phyloP scores from a whole-genome alignment of 441 rosid species.

The Macaranga tanarius region DNA sequence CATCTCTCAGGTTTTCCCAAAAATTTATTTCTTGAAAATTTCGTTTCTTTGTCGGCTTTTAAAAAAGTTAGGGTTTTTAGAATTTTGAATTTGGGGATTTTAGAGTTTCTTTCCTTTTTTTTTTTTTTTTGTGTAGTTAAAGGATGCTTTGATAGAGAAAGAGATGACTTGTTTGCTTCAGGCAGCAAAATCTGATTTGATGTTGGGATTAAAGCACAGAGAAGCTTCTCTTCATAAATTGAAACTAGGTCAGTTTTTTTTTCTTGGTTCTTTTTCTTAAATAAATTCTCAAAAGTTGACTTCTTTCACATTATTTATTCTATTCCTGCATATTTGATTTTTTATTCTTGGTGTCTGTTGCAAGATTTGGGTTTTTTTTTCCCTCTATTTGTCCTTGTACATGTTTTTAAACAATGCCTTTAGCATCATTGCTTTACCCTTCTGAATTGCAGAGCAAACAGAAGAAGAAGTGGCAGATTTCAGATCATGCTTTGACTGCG shows the following conservation, averaged over 20 bases:
- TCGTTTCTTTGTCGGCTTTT: slow-evolving; percentile 8
- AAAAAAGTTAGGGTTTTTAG: slow-evolving; percentile 38
- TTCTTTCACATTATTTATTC: not conserved
- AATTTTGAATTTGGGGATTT: slow-evolving; percentile 22
- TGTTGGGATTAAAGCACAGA: slow-evolving; percentile 53
- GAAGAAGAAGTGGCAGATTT: slow-evolving; percentile 69
- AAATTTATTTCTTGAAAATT: not conserved
- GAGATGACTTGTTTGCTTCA: slow-evolving; percentile 45
- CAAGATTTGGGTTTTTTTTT: no score
- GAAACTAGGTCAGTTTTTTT: slow-evolving; percentile 52
- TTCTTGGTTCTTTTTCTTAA: not conserved
- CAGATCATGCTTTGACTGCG: slow-evolving; percentile 46
- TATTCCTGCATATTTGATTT: not conserved
- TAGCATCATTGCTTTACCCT: not conserved
- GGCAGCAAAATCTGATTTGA: slow-evolving; percentile 52
- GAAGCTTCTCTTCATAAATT: slow-evolving; percentile 47
- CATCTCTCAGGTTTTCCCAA: slow-evolving; percentile 45
- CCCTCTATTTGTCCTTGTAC: not conserved
- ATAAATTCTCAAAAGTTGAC: not conserved
- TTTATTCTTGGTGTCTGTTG: no score
- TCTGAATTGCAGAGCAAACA: slow-evolving; percentile 46
- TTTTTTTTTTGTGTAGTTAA: slow-evolving; percentile 38
- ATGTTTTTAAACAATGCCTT: not conserved
- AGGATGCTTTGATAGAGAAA: slow-evolving; percentile 37
- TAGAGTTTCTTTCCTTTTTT: slow-evolving; percentile 5